phyloP scores from a whole-genome alignment of 305 asterid species.

The Ilex paraguariensis region DNA sequence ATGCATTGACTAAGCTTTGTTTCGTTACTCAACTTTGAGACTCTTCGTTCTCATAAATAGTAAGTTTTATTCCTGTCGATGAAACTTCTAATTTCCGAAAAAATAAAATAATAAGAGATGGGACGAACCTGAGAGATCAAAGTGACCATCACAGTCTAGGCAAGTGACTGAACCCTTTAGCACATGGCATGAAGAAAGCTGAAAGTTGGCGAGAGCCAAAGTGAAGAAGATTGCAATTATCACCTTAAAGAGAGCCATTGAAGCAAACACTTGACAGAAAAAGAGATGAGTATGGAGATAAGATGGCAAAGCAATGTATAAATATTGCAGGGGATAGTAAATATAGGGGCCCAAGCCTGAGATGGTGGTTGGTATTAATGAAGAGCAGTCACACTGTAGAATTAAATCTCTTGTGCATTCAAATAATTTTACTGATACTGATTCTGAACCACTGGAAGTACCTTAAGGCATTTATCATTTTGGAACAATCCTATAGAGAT shows the following conservation, averaged over 20 bases:
- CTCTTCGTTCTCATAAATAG: no score
- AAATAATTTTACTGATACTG: no score
- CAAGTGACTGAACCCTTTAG: slow-evolving; percentile 48
- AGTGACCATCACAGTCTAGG: slow-evolving; percentile 38
- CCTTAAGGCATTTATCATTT: no score
- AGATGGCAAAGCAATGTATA: background rate
- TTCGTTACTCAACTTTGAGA: no score
- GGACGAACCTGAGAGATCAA: slow-evolving; percentile 49
- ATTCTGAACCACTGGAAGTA: no score
- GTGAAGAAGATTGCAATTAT: slow-evolving; percentile 19
- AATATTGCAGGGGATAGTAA: background rate
- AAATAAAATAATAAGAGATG: no score
- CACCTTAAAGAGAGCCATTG: slow-evolving; percentile 26
- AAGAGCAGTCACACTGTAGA: no score
- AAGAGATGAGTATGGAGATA: background rate
- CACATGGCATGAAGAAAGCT: slow-evolving; percentile 16
- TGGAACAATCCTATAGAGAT: no score
- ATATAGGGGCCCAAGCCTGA: background rate
- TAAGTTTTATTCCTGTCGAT: no score
- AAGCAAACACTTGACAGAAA: slow-evolving; percentile 4
- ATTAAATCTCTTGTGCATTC: no score
- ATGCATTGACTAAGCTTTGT: no score
- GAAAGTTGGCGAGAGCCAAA: slow-evolving; percentile 28
- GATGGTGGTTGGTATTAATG: background rate
- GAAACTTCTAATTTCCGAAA: no score